A percentile compares a stretch with the other conserved stretches of the same genome.
Evolutionary conservation across 1,284 basidiomycete genomes (phyloP).

Genomic region (Grifola frondosa): DNA sequence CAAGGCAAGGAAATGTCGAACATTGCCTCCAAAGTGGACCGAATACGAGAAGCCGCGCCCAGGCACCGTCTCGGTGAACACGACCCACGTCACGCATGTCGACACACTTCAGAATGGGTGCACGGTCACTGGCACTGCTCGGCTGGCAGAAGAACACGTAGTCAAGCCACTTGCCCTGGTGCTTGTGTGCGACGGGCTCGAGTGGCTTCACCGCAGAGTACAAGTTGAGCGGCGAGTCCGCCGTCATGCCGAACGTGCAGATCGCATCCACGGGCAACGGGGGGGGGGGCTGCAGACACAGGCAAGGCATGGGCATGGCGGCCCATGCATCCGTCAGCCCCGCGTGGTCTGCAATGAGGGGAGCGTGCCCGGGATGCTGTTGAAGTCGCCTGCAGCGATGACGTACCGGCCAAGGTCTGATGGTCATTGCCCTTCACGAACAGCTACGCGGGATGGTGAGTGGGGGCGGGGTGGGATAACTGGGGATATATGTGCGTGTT

Average conservation of each 20-base stretch:
- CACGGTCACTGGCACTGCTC: conserved; percentile 35
- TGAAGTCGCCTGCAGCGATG: conserved; percentile 93
- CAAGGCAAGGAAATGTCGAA: conserved; percentile 50
- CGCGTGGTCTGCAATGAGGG: conserved; percentile 78
- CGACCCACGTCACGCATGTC: conserved; percentile 56
- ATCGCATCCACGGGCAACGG: conserved; percentile 56
- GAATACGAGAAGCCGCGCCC: conserved; percentile 80
- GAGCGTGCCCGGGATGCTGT: conserved; percentile 84
- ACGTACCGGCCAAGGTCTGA: conserved; percentile 84
- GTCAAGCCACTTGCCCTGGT: conserved; percentile 89
- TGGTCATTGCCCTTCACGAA: conserved; percentile 85
- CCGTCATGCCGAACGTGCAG: conserved; percentile 77
- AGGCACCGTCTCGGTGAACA: conserved; percentile 73
- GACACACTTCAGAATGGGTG: conserved; percentile 48
- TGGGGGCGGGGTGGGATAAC: conserved; percentile 4
- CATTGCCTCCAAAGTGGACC: conserved; percentile 90
- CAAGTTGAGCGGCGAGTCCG: conserved; percentile 89
- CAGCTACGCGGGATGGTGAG: conserved; percentile 45
- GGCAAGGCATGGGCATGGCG: conserved; percentile 50
- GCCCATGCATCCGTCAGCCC: conserved; percentile 76
- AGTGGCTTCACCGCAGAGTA: conserved; percentile 78
- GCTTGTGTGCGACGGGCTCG: conserved; percentile 52
- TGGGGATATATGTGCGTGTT: conserved; percentile 79
- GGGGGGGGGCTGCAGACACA: conserved; percentile 30
- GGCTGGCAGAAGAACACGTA: conserved; percentile 90